Conservation (phyloP, 2,329 filamentous ascomycete species). For the Trichothecium roseum region DNA sequence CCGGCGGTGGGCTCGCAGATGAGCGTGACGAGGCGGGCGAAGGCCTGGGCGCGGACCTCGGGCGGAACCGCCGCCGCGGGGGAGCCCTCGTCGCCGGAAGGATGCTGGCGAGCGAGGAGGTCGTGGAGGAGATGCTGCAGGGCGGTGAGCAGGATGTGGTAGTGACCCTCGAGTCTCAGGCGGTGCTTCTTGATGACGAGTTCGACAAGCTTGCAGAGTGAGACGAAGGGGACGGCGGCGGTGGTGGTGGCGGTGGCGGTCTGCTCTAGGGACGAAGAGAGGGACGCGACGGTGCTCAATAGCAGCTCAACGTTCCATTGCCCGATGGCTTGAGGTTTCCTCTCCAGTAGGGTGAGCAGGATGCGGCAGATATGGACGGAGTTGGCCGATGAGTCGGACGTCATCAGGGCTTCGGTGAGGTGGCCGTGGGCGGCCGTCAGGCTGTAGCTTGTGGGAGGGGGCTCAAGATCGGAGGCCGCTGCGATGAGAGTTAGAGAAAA, state of each 20-base stretch:
- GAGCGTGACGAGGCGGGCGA: slow-evolving; percentile 45
- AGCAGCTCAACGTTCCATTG: slow-evolving; percentile 50
- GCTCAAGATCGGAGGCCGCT: slow-evolving; percentile 18
- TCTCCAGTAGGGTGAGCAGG: slow-evolving; percentile 36
- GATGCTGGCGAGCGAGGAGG: slow-evolving; percentile 29
- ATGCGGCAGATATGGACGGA: slow-evolving; percentile 29
- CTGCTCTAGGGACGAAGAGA: slow-evolving; percentile 9
- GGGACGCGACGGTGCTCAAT: slow-evolving; percentile 29
- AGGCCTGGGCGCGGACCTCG: slow-evolving; percentile 36
- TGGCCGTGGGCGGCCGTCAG: slow-evolving; percentile 31
- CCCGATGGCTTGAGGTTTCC: slow-evolving; percentile 36
- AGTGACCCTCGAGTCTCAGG: slow-evolving; percentile 50
- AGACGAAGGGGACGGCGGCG: slow-evolving; percentile 28
- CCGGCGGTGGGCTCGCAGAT: slow-evolving; percentile 49
- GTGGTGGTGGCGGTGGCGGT: slow-evolving; percentile 9
- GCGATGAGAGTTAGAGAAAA: no score
- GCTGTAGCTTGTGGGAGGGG: slow-evolving; percentile 19
- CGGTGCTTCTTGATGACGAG: slow-evolving; percentile 49
- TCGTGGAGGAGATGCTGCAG: slow-evolving; percentile 46
- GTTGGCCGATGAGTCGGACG: slow-evolving; percentile 17
- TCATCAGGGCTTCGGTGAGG: slow-evolving; percentile 23
- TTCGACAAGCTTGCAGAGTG: slow-evolving; percentile 43
- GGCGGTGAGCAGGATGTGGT: slow-evolving; percentile 44
- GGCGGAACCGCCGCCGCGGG: slow-evolving; percentile 17
- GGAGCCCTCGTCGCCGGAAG: slow-evolving; percentile 4